Base-by-base conservation (phyloP, 169 alveolate species). In the Toxoplasma gondii region DNA sequence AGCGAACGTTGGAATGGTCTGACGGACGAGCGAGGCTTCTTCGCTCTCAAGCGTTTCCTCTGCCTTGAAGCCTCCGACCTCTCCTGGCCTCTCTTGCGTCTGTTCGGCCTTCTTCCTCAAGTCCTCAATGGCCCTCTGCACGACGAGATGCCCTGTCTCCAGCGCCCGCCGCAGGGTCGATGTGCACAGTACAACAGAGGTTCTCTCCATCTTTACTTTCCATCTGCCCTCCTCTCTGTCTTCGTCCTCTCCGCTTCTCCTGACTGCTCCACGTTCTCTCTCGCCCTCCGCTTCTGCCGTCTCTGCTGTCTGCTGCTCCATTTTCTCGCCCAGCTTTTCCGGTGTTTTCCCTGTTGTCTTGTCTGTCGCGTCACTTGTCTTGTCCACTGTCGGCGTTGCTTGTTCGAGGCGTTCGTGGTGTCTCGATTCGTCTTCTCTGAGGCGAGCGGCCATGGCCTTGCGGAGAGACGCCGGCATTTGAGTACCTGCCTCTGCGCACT, bases 101-200 rank as follows among this genome's bases (percentile, higher is more conserved):
- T 78, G 9, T 39, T 44, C 90, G 2, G 1, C 69, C 12, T 82
- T 31, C 69, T 49, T 49, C 58, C 58, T 49, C 58, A 43, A n/a
- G 5, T 1, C 39, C 19, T 38, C 39, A 4, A 82, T 67, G 38
- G 90, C 90, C 53, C 41, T 31, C 41, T 29, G 41, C 5, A 82
- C 43, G 10, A 82, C 90, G 34, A 82, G 78, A 27, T 49, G 91
- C 31, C 54, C 91, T 39, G 91, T 84, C 91, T 84, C 91, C 43
- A 84, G 24, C 31, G 91, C 10, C 45, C 91, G 70, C 31, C 91
- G 34, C 22, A 84, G 78, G 31, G 91, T 84, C n/a, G 91, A 84
- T 4, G 80, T 53, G 53, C n/a, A 36, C 49, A 84, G 54, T 29
- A 44, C 34, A 53, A 81, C 64, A 36, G 49, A 24, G 7, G 27